Evolutionary conservation across 1,284 basidiomycete species (phyloP).

Genomic region (Sporisorium scitamineum): DNA sequence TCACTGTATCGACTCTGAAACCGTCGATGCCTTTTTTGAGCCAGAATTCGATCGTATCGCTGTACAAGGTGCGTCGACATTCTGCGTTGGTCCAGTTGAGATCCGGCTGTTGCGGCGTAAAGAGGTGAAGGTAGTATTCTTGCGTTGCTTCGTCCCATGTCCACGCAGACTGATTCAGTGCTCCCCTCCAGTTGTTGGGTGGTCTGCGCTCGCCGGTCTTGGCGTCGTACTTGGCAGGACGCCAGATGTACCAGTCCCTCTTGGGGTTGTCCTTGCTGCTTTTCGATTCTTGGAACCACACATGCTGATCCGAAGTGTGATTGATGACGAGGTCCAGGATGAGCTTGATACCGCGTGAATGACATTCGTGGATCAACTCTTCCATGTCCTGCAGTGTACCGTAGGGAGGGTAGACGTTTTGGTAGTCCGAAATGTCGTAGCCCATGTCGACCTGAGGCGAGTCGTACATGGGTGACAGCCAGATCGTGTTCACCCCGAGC

Average conservation of each 20-base stretch:
- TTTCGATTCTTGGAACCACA: slow-evolving; percentile 79
- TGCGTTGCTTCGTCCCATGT: slow-evolving; percentile 77
- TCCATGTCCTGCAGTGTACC: slow-evolving; percentile 81
- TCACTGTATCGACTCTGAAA: slow-evolving; percentile 71
- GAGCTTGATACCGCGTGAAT: slow-evolving; percentile 79
- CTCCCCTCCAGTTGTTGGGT: slow-evolving; percentile 80
- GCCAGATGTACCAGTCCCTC: slow-evolving; percentile 82
- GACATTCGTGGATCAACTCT: slow-evolving; percentile 74
- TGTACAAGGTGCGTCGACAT: slow-evolving; percentile 74
- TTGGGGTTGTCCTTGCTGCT: slow-evolving; percentile 75
- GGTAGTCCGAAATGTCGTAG: slow-evolving; percentile 74
- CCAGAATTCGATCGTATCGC: slow-evolving; percentile 79
- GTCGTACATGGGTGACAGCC: slow-evolving; percentile 81
- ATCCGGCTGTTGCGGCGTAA: slow-evolving; percentile 79
- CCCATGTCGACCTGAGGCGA: slow-evolving; percentile 80
- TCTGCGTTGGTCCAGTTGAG: slow-evolving; percentile 80
- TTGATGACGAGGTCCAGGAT: slow-evolving; percentile 85
- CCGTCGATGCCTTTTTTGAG: slow-evolving; percentile 80
- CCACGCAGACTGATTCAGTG: slow-evolving; percentile 83
- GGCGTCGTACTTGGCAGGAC: slow-evolving; percentile 74
- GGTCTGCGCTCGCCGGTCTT: slow-evolving; percentile 65
- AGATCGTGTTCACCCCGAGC: slow-evolving; percentile 79
- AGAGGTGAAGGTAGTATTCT: slow-evolving; percentile 82
- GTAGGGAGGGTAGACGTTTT: slow-evolving; percentile 78
- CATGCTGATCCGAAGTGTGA: slow-evolving; percentile 76